Evolutionary conservation across 495 filamentous ascomycete species (phyloP).

Genomic region (Cenococcum geophilum): DNA sequence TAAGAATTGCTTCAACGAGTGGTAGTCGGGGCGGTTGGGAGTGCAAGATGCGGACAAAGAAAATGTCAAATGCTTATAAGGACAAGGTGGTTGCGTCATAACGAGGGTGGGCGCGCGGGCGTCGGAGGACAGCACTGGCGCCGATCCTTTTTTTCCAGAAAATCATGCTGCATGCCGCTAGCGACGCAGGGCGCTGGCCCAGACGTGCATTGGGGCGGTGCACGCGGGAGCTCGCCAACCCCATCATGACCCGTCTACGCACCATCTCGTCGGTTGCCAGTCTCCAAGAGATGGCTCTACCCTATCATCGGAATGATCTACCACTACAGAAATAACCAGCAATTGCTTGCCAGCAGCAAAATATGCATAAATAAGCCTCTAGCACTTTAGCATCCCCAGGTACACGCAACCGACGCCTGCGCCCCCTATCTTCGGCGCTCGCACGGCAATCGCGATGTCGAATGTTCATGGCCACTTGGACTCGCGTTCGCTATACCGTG

Average conservation of each 20-base stretch:
- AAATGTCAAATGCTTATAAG: conserved; percentile 8
- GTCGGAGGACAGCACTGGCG: neutral
- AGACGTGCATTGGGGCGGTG: conserved; percentile 2
- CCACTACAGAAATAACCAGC: conserved; percentile 20
- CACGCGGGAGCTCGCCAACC: neutral
- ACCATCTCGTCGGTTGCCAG: neutral
- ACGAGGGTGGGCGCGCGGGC: neutral
- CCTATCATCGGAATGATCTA: conserved; percentile 1
- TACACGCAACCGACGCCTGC: neutral
- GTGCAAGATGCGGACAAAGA: conserved; percentile 3
- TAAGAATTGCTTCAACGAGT: conserved; percentile 2
- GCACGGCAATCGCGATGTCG: neutral
- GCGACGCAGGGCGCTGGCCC: neutral
- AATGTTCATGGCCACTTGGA: neutral
- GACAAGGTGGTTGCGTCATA: neutral
- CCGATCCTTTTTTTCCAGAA: conserved; percentile 5
- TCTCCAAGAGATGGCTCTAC: neutral
- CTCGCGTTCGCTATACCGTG: neutral
- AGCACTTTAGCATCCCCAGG: neutral
- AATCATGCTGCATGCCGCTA: neutral
- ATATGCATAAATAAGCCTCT: conserved; percentile 1
- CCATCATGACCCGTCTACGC: too few species aligned
- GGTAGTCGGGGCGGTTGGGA: neutral
- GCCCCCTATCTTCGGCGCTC: neutral
- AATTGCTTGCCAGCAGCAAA: conserved; percentile 5